Evolutionary conservation across 495 filamentous ascomycete species (phyloP).

Genomic region (Xylaria cubensis): DNA sequence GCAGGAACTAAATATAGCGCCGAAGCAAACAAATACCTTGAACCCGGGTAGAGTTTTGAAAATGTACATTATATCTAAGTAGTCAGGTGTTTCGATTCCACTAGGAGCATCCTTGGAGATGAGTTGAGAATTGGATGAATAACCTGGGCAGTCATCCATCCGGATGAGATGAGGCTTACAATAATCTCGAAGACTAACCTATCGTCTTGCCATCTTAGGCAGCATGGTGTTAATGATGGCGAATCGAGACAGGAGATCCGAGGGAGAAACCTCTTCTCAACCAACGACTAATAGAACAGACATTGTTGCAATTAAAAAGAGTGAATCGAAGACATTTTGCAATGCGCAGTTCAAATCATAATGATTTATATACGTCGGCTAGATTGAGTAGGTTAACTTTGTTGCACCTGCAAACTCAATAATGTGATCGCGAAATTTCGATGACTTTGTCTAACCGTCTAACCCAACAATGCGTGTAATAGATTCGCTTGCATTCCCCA

Average conservation of each 20-base stretch:
- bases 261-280: background rate
- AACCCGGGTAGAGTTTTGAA: background rate
- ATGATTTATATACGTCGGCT: background rate
- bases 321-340: background rate
- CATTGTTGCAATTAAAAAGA: background rate
- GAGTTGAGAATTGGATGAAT: no score
- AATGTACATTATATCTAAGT: background rate
- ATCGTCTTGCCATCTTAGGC: no score
- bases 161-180: background rate
- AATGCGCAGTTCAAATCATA: background rate
- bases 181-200: background rate
- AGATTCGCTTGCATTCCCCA: background rate
- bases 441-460: background rate
- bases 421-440: background rate
- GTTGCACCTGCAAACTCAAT: background rate
- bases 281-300: background rate
- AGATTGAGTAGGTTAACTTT: background rate
- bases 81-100: background rate
- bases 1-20: background rate
- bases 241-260: background rate
- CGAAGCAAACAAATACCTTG: background rate
- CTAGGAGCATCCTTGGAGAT: no score
- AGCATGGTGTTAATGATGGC: background rate
- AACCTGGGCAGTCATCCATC: background rate
- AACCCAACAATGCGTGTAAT: background rate